Percentiles rank a stretch among this genome's conserved stretches.
phyloP scores from a whole-genome alignment of 73 alveolate species.

The Durusdinium trenchii region DNA sequence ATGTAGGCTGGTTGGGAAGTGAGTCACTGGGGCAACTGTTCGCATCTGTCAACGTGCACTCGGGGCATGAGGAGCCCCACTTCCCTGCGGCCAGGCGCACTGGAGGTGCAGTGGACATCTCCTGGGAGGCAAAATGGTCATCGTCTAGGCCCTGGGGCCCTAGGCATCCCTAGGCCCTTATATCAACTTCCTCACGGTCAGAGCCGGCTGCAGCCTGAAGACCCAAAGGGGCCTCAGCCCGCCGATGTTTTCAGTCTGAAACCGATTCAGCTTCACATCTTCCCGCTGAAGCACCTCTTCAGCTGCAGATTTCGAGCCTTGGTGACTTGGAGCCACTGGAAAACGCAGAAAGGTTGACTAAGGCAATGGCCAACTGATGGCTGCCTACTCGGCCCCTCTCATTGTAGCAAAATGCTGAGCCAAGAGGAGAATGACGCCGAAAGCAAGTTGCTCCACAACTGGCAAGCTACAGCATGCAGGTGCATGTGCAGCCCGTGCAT shows the following conservation, averaged over 20 bases:
- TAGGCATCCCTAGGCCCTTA: too few species aligned
- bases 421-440: too few species aligned
- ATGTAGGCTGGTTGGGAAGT: background rate
- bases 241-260: background rate
- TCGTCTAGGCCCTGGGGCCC: too few species aligned
- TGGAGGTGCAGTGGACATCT: conserved; percentile 43
- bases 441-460: too few species aligned
- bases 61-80: background rate
- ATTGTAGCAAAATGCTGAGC: conserved; percentile 45
- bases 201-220: conserved; percentile 44
- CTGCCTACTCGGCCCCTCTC: conserved; percentile 19
- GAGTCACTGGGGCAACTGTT: too few species aligned
- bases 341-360: background rate
- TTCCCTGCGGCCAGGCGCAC: conserved; percentile 45
- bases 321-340: background rate
- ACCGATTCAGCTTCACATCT: background rate
- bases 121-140: too few species aligned
- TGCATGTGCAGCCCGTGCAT: background rate
- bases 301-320: conserved; percentile 45
- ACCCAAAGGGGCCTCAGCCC: conserved; percentile 64
- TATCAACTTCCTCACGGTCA: too few species aligned
- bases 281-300: background rate
- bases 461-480: too few species aligned
- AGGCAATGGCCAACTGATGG: conserved; percentile 50
- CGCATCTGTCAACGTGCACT: background rate